Evolutionary conservation across 805 yeast species (phyloP).

Genomic region (Schwanniomyces pseudopolymorphus): DNA sequence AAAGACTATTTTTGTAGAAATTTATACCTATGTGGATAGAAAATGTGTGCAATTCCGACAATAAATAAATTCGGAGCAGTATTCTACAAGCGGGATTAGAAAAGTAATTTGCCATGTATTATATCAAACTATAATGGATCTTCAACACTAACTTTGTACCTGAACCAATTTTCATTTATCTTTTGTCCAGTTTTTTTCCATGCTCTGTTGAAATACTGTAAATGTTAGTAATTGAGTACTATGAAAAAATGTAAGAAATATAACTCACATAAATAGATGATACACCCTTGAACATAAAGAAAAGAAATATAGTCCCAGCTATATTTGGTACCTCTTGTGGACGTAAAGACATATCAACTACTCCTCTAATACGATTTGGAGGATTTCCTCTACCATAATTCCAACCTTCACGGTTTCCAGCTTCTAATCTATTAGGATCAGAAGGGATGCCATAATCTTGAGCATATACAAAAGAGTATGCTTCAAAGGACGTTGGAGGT

Average conservation of each 20-base stretch:
- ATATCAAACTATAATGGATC: neutral
- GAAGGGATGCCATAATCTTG: conserved; percentile 1
- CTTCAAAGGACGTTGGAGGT: no score
- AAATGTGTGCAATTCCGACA: no score
- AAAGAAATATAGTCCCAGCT: neutral
- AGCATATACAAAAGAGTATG: no score
- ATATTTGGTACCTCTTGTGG: neutral
- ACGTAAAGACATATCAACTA: conserved; percentile 1
- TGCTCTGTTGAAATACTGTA: neutral
- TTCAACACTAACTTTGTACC: neutral
- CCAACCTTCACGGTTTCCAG: conserved; percentile 1
- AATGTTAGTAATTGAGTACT: neutral
- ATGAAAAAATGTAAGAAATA: neutral
- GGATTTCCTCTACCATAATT: conserved; percentile 3
- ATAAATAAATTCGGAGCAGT: no score
- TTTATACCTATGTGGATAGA: neutral
- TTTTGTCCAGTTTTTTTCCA: neutral
- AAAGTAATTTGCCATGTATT: no score
- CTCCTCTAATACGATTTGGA: neutral
- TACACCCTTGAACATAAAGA: neutral
- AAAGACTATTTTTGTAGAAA: neutral
- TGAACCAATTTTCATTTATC: neutral
- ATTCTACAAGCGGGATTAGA: no score
- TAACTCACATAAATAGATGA: neutral
- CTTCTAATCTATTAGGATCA: conserved; percentile 2